Percentiles rank a stretch among this genome's conserved stretches.
Conservation (phyloP, 176 grass and related monocot species). For the Phoenix roebelenii region DNA sequence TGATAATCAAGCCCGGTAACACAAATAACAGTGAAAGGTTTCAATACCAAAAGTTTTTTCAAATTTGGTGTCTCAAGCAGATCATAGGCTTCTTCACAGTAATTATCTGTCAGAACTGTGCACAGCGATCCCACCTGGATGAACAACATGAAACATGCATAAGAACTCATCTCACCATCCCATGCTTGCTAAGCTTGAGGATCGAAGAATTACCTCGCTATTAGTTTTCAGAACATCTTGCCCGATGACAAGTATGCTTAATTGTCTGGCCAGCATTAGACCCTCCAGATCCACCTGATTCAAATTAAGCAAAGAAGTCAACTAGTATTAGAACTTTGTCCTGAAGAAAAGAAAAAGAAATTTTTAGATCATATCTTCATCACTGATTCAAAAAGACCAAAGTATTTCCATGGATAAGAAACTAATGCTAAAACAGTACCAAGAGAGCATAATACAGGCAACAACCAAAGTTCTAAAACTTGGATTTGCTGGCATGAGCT, state of each 20-base stretch:
- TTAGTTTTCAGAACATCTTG: conserved; percentile 62
- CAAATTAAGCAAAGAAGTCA: neutral
- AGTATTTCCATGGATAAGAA: too few relatives aligned
- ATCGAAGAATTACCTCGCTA: conserved; percentile 33
- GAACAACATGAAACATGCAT: conserved; percentile 27
- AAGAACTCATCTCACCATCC: conserved; percentile 20
- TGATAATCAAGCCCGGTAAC: neutral
- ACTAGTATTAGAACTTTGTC: too few relatives aligned
- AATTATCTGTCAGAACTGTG: conserved; percentile 39
- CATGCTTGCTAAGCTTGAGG: conserved; percentile 13
- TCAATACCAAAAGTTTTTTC: conserved; percentile 59
- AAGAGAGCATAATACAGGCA: too few relatives aligned
- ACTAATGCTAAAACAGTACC: too few relatives aligned
- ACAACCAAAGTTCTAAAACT: too few relatives aligned
- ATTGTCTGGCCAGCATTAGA: conserved; percentile 36
- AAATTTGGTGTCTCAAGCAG: conserved; percentile 31
- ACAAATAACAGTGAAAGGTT: conserved; percentile 10
- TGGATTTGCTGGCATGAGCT: too few relatives aligned
- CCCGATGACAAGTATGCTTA: conserved; percentile 43
- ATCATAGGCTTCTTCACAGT: conserved; percentile 42
- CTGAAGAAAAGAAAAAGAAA: too few relatives aligned
- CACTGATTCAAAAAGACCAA: too few relatives aligned
- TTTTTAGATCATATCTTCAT: too few relatives aligned
- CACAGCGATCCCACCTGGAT: conserved; percentile 44
- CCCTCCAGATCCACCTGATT: conserved; percentile 56